Evolutionary conservation across 192 early-diverging fungal species (phyloP).

Genomic region (Chytriomyces sp.): DNA sequence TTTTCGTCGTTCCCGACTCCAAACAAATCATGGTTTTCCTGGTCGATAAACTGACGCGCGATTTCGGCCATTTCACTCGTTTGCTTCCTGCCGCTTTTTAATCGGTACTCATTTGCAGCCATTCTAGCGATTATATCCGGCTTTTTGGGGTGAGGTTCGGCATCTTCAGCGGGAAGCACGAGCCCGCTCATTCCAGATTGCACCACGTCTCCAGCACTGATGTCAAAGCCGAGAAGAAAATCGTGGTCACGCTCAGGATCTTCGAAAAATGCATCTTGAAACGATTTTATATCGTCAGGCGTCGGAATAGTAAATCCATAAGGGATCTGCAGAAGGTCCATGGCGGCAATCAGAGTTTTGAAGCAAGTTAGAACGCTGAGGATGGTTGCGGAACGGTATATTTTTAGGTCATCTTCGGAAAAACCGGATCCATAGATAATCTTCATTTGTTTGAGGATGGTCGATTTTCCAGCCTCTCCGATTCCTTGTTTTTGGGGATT

Average conservation of each 20-base stretch:
- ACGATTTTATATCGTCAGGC: neutral
- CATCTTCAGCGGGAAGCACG: neutral
- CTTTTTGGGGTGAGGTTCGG: neutral
- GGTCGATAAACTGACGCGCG: neutral
- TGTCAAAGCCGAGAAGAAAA: neutral
- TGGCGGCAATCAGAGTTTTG: slow-evolving; percentile 34
- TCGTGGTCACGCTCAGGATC: neutral
- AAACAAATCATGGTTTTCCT: neutral
- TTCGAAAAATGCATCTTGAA: neutral
- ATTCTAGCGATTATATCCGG: neutral
- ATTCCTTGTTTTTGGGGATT: neutral
- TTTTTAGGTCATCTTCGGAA: slow-evolving; percentile 30
- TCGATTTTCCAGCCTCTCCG: slow-evolving; percentile 48
- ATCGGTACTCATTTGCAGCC: neutral
- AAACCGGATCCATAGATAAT: slow-evolving; percentile 40
- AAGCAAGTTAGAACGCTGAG: slow-evolving; percentile 27
- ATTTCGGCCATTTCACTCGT: neutral
- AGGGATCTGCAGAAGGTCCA: slow-evolving; percentile 22
- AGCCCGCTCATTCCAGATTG: neutral
- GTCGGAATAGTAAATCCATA: slow-evolving; percentile 5
- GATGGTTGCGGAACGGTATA: slow-evolving; percentile 31
- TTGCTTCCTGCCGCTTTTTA: neutral
- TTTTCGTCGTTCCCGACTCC: slow-evolving; percentile 3
- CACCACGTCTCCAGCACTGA: neutral
- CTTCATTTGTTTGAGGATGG: slow-evolving; percentile 45